Evolutionary conservation across 257 asterid genomes (phyloP).

Genomic region (Solanum appendiculatum): DNA sequence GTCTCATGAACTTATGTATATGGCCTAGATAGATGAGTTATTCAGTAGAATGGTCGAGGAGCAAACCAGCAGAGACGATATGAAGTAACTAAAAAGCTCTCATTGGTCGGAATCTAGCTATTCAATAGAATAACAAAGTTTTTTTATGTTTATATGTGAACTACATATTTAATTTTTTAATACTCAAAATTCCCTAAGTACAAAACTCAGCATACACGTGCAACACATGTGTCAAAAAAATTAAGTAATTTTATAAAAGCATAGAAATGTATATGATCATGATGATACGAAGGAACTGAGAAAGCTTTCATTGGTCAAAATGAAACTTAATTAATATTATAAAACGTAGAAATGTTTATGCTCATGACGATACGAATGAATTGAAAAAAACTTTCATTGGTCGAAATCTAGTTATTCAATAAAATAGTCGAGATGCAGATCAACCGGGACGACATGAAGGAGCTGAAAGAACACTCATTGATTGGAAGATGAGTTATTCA

Average conservation of each 20-base stretch:
- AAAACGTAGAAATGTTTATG: no score
- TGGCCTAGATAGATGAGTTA: not conserved
- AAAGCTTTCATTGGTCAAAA: not conserved
- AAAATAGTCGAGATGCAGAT: not conserved
- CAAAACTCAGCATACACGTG: no score
- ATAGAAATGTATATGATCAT: not conserved
- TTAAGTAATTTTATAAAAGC: no score
- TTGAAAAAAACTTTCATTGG: not conserved
- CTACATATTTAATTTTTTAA: not conserved
- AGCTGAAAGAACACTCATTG: not conserved
- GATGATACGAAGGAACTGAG: not conserved
- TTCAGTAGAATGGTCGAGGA: not conserved
- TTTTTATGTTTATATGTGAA: not conserved
- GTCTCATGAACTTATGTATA: not conserved
- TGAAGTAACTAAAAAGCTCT: not conserved
- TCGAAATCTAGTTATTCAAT: no score
- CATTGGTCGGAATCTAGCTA: not conserved
- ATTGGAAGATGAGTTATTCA: not conserved
- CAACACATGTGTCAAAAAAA: no score
- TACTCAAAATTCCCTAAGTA: not conserved
- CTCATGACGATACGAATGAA: not conserved
- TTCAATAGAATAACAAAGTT: not conserved
- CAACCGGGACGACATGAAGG: not conserved
- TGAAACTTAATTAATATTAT: no score
- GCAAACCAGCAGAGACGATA: not conserved